A percentile compares a stretch with the other conserved stretches of the same genome.
Conservation (phyloP, 257 asterid species). For the Eucommia ulmoides region DNA sequence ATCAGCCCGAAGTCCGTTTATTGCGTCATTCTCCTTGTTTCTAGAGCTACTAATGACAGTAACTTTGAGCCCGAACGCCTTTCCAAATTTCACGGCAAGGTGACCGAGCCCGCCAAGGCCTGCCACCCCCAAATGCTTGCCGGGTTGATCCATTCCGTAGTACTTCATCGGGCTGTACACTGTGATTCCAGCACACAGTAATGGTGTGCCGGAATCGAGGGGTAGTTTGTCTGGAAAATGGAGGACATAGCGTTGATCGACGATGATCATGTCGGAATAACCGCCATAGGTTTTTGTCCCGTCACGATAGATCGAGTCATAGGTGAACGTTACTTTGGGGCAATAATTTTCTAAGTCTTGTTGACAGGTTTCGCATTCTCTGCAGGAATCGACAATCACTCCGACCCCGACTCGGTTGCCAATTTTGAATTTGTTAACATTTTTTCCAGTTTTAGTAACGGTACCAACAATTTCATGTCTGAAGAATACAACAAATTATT, state of each 20-base stretch:
- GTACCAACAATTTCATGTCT: slow-evolving; percentile 65
- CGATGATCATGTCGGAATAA: slow-evolving; percentile 42
- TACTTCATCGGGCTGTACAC: slow-evolving; percentile 59
- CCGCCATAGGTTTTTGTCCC: slow-evolving; percentile 61
- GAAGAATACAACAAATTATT: too few species aligned
- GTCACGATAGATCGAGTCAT: slow-evolving; percentile 26
- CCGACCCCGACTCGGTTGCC: slow-evolving; percentile 70
- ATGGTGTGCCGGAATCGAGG: slow-evolving; percentile 42
- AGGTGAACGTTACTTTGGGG: slow-evolving; percentile 26
- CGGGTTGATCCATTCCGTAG: slow-evolving; percentile 43
- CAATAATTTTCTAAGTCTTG: slow-evolving; percentile 52
- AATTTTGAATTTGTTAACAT: slow-evolving; percentile 33
- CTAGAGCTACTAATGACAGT: slow-evolving; percentile 57
- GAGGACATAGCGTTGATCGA: slow-evolving; percentile 43
- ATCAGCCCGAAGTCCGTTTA: slow-evolving; percentile 46
- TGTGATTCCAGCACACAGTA: slow-evolving; percentile 61
- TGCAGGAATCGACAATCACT: slow-evolving; percentile 44
- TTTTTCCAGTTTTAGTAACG: slow-evolving; percentile 34
- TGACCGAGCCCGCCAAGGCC: slow-evolving; percentile 78
- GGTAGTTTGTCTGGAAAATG: slow-evolving; percentile 43
- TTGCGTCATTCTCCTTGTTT: slow-evolving; percentile 36
- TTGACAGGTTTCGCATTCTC: slow-evolving; percentile 35
- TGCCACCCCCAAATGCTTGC: slow-evolving; percentile 51
- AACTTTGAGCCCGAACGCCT: slow-evolving; percentile 59
- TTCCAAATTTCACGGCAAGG: slow-evolving; percentile 55